Base-by-base conservation (phyloP, 2,329 filamentous ascomycete species). In the Ophiostoma quercus region DNA sequence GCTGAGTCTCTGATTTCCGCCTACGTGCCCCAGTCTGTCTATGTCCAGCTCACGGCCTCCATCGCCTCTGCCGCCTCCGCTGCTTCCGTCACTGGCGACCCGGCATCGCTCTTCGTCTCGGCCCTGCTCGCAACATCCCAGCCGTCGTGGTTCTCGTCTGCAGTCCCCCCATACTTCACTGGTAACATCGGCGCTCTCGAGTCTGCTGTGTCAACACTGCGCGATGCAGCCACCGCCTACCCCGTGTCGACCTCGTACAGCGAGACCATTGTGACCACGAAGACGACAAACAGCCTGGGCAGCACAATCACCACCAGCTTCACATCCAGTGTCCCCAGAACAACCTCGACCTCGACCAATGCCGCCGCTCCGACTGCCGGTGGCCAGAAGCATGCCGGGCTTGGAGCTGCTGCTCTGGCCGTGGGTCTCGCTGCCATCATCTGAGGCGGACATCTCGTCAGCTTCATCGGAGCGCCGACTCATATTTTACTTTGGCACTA, bases 21-120 rank as follows among this genome's bases (percentile, higher is more conserved):
- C 9, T 78, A 78, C 72, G 75, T 79, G 39, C 77, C 78, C 2
- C 32, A 74, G 7, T 70, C 74, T 1, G 73, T 73, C 51, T 74
- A 76, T 67, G 67, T 71, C 47, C 71, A 71, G 62, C 66, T 76
- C 11, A 73, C 73, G 14, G 74, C 75, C 51, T 74, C 71, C 69
- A 74, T 69, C 73, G 76, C 73, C 3, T 54, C 68, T 1, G 72
- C 72, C 6, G 72, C 72, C 1, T 65, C 72, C 1, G 71, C 70
- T 6, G 76, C 76, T n/a, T 72, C 72, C 8, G 73, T 75, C 25
- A 76, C 76, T 32, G 71, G 71, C n/a, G 71, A 77, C 7, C 75
- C 77, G 9, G 76, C 74, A 37, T 73, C 71, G 22, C 73, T 78
- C 11, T 71, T 74, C 66, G 47, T 75, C 22, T 74, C 74, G 14